A percentile compares a stretch with the other conserved stretches of the same genome.
phyloP scores from a whole-genome alignment of 371 early-diverging fungal species.

The Mucor lusitanicus region DNA sequence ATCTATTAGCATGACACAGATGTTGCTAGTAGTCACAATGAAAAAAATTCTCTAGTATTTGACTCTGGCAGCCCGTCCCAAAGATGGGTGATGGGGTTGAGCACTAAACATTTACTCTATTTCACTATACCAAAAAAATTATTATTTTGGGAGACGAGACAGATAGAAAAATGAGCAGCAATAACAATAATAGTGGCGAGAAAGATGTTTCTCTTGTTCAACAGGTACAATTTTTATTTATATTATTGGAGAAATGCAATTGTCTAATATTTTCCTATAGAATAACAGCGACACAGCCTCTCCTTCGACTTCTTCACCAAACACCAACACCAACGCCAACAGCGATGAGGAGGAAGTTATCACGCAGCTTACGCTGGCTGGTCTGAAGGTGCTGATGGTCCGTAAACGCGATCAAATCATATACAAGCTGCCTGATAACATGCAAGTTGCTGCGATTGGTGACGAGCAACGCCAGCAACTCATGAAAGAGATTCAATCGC shows the following conservation, averaged over 20 bases:
- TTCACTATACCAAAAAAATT: conserved; percentile 1
- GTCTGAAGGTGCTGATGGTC: conserved; percentile 61
- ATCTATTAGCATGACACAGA: background rate
- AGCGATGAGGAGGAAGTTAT: conserved; percentile 50
- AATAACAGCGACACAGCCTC: background rate
- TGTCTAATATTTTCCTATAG: conserved; percentile 1
- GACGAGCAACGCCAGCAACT: conserved; percentile 54
- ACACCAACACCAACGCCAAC: background rate
- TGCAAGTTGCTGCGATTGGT: conserved; percentile 54
- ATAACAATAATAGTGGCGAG: background rate
- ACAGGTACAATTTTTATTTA: conserved; percentile 2
- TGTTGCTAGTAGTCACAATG: background rate
- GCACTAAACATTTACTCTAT: background rate
- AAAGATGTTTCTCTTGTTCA: conserved; percentile 13
- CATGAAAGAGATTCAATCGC: conserved; percentile 53
- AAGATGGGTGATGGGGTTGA: conserved; percentile 1
- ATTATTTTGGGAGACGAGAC: background rate
- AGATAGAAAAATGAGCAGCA: conserved; percentile 5
- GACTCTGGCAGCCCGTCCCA: background rate
- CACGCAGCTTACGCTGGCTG: conserved; percentile 59
- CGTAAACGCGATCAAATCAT: conserved; percentile 63
- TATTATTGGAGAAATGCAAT: background rate
- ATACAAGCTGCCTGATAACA: conserved; percentile 62
- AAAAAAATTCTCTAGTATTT: background rate
- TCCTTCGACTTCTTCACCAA: background rate